These are phyloP conservation scores for Fragilaria radians DNA, from an alignment of 108 stramenopile species.

Conservation along the genomic window DNA sequence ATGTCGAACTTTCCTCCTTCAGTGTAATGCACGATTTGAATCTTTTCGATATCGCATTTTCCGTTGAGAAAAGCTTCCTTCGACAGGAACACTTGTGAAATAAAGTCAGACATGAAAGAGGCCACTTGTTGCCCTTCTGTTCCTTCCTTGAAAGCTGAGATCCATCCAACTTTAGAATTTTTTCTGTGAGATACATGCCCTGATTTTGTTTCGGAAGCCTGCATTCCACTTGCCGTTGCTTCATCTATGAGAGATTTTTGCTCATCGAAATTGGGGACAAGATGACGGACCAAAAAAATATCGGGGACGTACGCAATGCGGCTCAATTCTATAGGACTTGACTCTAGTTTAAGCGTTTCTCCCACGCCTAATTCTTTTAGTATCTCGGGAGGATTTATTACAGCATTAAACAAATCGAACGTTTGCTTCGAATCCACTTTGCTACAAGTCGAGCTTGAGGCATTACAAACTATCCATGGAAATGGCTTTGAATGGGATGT, in stretches of 20 bases:
- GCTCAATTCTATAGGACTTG: too few relatives aligned
- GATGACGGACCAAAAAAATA: conserved; percentile 12
- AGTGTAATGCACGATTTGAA: conserved; percentile 39
- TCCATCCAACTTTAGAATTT: conserved; percentile 29
- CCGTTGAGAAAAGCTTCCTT: neutral
- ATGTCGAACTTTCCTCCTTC: conserved; percentile 25
- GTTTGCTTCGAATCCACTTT: too few relatives aligned
- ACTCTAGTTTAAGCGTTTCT: too few relatives aligned
- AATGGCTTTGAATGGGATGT: too few relatives aligned
- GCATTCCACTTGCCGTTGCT: conserved; percentile 4
- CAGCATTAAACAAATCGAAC: too few relatives aligned
- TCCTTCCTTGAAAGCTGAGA: conserved; percentile 13
- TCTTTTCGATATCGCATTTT: conserved; percentile 17
- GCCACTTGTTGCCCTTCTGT: neutral
- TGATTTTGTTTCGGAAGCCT: conserved; percentile 14
- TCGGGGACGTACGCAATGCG: conserved; percentile 8
- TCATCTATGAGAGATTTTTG: neutral
- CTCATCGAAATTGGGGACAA: conserved; percentile 8
- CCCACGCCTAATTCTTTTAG: too few relatives aligned
- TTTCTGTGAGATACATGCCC: conserved; percentile 3
- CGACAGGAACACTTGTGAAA: conserved; percentile 11
- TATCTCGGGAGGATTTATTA: too few relatives aligned
- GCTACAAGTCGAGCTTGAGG: too few relatives aligned
- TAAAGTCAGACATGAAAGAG: conserved; percentile 13
- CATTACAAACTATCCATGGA: too few relatives aligned